These are phyloP conservation scores for Malania oleifera DNA, from an alignment of 164 flowering plant genomes.

Conservation along the genomic window DNA sequence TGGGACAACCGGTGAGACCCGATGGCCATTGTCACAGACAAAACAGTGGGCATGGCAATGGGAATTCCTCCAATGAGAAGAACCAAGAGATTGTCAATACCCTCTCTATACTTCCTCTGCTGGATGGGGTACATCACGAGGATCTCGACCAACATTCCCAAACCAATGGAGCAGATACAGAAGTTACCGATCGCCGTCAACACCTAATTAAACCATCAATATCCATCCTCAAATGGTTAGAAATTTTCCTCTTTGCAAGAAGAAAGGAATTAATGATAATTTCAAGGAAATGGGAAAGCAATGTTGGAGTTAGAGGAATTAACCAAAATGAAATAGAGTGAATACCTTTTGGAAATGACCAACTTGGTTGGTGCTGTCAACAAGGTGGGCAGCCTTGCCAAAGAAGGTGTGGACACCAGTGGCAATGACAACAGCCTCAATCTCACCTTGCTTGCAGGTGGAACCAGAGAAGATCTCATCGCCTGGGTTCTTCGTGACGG, in stretches of 20 bases:
- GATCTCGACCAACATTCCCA: constrained; percentile 75
- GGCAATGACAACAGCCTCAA: constrained; percentile 84
- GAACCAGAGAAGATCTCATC: constrained; percentile 80
- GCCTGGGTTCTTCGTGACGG: constrained; percentile 67
- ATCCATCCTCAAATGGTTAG: background rate
- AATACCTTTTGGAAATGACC: constrained; percentile 90
- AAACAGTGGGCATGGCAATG: constrained; percentile 94
- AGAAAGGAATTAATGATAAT: background rate
- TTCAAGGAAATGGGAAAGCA: no score
- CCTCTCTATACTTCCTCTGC: constrained; percentile 62
- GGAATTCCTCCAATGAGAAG: constrained; percentile 95
- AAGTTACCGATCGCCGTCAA: constrained; percentile 88
- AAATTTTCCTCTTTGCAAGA: no score
- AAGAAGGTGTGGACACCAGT: constrained; percentile 92
- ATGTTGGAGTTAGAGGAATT: no score
- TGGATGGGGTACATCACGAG: constrained; percentile 79
- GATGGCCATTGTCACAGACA: constrained; percentile 94
- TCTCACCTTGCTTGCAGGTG: constrained; percentile 92
- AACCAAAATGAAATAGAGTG: background rate
- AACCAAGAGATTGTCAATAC: constrained; percentile 79
- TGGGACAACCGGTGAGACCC: constrained; percentile 82
- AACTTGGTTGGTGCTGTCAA: constrained; percentile 79
- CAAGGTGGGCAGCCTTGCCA: constrained; percentile 92
- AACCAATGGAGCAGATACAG: constrained; percentile 76
- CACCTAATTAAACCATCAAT: constrained; percentile 35